Conservation (phyloP, 441 rosid genomes). For the Gossypium trilobum region DNA sequence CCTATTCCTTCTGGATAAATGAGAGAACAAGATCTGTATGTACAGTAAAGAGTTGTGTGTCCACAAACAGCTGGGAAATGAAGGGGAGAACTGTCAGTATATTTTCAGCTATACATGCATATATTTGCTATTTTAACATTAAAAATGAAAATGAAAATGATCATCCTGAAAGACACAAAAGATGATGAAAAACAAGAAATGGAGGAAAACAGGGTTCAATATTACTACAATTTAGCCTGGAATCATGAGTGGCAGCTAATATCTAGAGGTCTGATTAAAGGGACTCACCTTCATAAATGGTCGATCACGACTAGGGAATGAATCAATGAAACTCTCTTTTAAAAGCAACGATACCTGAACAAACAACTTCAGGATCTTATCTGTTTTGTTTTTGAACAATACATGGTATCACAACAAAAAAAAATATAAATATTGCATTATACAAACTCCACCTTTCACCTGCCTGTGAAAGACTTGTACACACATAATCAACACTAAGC, state of each 20-base stretch:
- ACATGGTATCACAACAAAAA: not conserved
- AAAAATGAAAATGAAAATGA: not conserved
- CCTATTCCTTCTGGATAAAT: conserved; percentile 78
- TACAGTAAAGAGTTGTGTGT: conserved; percentile 93
- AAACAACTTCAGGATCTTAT: not conserved
- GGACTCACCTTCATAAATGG: conserved; percentile 55
- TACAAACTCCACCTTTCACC: not conserved
- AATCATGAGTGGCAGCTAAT: not conserved
- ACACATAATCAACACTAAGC: not conserved
- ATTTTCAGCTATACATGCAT: not conserved
- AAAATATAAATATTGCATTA: not conserved
- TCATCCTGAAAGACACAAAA: not conserved
- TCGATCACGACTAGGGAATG: conserved; percentile 56
- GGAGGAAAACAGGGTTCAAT: not conserved
- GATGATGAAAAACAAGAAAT: not conserved
- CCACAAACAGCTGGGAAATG: conserved; percentile 62
- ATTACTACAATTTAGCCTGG: not conserved
- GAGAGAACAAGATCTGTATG: conserved; percentile 91
- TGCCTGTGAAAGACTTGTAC: not conserved
- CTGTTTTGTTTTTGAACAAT: conserved; percentile 6
- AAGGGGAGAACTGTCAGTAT: conserved; percentile 5
- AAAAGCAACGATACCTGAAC: conserved; percentile 60
- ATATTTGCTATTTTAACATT: not conserved
- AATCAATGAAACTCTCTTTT: conserved; percentile 64
- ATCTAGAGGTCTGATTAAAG: not conserved